Percentiles rank a stretch among this genome's conserved stretches.
These are phyloP conservation scores for Corinectria fuckeliana DNA, from an alignment of 2,329 filamentous ascomycete species.

Conservation along the genomic window DNA sequence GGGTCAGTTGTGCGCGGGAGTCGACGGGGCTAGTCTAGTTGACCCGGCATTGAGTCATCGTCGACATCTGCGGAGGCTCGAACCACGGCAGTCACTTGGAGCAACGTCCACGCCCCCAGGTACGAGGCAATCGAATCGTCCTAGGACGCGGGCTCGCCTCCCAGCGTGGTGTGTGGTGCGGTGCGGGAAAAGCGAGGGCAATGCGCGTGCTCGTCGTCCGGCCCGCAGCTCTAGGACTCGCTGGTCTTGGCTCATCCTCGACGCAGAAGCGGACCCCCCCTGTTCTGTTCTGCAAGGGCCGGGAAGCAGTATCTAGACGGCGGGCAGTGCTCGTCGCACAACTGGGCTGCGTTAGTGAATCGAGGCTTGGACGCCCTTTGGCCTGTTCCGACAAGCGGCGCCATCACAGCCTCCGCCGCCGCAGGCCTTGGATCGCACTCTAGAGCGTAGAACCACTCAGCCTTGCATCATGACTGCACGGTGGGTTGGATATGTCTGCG, in stretches of 20 bases:
- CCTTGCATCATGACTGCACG: conserved; percentile 29
- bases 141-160: conserved; percentile 16
- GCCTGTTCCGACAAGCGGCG: conserved; percentile 2
- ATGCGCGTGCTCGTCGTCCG: conserved; percentile 27
- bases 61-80: conserved; percentile 15
- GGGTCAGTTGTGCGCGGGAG: conserved; percentile 18
- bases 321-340: conserved; percentile 22
- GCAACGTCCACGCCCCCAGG: conserved; percentile 11
- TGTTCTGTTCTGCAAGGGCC: conserved; percentile 24
- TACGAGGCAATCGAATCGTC: conserved; percentile 11
- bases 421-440: conserved; percentile 11
- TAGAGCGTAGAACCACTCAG: conserved; percentile 20
- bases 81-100: conserved; percentile 6
- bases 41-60: conserved; percentile 38
- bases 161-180: conserved; percentile 8
- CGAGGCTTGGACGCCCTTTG: conserved; percentile 30
- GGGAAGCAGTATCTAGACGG: not conserved
- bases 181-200: conserved; percentile 7
- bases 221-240: conserved; percentile 16
- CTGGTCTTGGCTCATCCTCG: conserved; percentile 1
- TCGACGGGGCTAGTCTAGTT: conserved; percentile 2
- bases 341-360: conserved; percentile 18
- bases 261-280: not conserved
- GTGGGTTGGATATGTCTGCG: not conserved
- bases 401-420: conserved; percentile 33